These are phyloP conservation scores for Aspergillus biplanus DNA, from an alignment of 495 filamentous ascomycete species.

Conservation along the genomic window DNA sequence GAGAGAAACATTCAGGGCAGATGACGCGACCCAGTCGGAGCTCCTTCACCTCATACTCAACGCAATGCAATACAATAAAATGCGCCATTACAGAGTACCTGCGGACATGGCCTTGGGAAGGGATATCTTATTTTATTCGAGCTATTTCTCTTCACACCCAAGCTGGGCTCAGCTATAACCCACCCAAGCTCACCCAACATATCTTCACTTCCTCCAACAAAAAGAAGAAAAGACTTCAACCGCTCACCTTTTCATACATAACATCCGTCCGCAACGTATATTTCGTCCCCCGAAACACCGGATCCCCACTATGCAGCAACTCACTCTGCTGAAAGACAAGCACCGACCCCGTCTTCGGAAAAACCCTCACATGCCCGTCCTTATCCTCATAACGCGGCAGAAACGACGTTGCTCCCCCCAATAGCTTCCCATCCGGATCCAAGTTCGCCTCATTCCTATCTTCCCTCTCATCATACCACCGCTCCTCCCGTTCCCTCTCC, in stretches of 20 bases:
- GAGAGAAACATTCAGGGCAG: no score
- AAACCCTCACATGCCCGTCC: conserved; percentile 58
- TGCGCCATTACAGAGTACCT: no score
- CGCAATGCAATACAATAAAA: no score
- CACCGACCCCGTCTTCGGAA: conserved; percentile 69
- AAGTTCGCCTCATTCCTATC: conserved; percentile 11
- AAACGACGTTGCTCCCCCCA: conserved; percentile 69
- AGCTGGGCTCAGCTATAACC: no score
- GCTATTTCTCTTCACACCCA: no score
- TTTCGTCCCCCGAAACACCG: conserved; percentile 69
- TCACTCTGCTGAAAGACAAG: conserved; percentile 76
- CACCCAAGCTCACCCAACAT: no score
- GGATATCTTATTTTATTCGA: no score
- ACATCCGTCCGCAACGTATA: conserved; percentile 77
- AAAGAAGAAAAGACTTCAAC: no score
- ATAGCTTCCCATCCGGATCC: conserved; percentile 22
- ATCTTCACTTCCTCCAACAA: no score
- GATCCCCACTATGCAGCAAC: conserved; percentile 72
- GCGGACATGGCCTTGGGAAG: no score
- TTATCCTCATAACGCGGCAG: conserved; percentile 46
- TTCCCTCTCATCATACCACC: neutral
- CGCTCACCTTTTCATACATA: conserved; percentile 55
- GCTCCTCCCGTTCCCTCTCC: conserved; percentile 12
- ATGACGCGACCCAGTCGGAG: no score
- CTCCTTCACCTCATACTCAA: no score